phyloP scores from a whole-genome alignment of 2,329 filamentous ascomycete genomes.

The Ploettnerulaceae sp. region DNA sequence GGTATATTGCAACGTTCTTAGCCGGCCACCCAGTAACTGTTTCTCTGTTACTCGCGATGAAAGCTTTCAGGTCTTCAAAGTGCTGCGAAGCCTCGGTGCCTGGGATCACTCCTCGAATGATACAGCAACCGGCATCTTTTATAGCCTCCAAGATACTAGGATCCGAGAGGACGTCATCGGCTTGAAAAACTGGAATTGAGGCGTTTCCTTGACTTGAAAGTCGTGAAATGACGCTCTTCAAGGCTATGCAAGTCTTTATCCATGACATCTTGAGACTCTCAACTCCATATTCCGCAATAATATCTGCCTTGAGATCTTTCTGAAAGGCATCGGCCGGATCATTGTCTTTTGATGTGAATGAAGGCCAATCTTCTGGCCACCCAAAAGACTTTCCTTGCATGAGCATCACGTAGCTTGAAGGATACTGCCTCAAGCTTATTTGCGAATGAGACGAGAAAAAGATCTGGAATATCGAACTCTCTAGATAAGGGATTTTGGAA shows the following conservation, averaged over 20 bases:
- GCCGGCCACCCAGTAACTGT: conserved; percentile 58
- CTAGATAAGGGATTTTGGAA: not conserved
- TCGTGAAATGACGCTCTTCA: not conserved
- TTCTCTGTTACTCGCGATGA: conserved; percentile 57
- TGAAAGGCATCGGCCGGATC: no score
- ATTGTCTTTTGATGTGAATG: no score
- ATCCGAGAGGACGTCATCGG: not conserved
- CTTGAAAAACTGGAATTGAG: conserved; percentile 2
- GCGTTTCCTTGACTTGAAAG: not conserved
- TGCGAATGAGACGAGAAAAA: no score
- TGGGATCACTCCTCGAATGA: conserved; percentile 61
- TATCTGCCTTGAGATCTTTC: conserved; percentile 3
- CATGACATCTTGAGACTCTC: conserved; percentile 1
- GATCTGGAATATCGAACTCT: not conserved
- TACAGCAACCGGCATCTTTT: conserved; percentile 35
- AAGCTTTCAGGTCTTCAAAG: conserved; percentile 60
- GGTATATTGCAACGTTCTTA: conserved; percentile 64
- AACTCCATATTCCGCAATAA: conserved; percentile 2
- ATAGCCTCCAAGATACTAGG: not conserved
- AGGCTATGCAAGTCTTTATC: conserved; percentile 5
- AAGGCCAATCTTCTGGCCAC: no score
- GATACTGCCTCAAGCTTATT: not conserved
- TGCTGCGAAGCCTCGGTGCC: conserved; percentile 57
- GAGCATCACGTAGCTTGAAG: no score
- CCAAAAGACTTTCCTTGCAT: no score